Percentiles rank a stretch among this genome's conserved stretches.
Conservation (phyloP, 2,329 filamentous ascomycete species). For the Ascochyta clinopodiicola region DNA sequence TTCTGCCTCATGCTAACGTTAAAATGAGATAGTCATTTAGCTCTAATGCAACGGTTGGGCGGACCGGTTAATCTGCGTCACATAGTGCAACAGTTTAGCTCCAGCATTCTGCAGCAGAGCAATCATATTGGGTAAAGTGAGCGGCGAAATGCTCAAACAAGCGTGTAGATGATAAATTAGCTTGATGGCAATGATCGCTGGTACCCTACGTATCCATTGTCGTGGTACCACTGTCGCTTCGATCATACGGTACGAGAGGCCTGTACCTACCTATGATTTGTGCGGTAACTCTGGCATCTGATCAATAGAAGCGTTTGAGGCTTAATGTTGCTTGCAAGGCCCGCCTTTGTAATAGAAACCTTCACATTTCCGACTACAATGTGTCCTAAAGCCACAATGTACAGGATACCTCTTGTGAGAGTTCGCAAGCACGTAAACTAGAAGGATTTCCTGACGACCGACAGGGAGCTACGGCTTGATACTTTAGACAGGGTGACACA, state of each 20-base stretch:
- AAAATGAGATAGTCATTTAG: constrained; percentile 21
- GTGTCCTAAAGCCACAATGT: not conserved
- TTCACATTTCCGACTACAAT: not conserved
- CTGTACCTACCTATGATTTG: not conserved
- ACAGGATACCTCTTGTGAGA: not conserved
- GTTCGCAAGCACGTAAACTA: not conserved
- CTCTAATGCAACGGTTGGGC: constrained; percentile 30
- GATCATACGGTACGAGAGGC: constrained; percentile 1
- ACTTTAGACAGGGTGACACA: not conserved
- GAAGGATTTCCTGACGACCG: not conserved
- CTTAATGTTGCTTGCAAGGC: constrained; percentile 1
- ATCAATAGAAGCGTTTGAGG: not conserved
- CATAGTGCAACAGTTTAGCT: constrained; percentile 22
- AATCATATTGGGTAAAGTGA: constrained; percentile 32
- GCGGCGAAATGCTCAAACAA: constrained; percentile 21
- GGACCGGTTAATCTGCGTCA: constrained; percentile 39
- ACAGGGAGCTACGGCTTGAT: constrained; percentile 9
- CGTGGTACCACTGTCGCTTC: constrained; percentile 1
- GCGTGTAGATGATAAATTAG: constrained; percentile 17
- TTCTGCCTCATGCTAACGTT: constrained; percentile 20
- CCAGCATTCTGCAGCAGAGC: constrained; percentile 24
- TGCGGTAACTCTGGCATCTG: not conserved
- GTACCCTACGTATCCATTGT: not conserved
- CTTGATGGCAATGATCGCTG: constrained; percentile 1
- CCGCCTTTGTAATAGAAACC: not conserved